Percentiles rank a stretch among this genome's conserved stretches.
Evolutionary conservation across 2,329 filamentous ascomycete species (phyloP).

Genomic region (Exophiala xenobiotica): DNA sequence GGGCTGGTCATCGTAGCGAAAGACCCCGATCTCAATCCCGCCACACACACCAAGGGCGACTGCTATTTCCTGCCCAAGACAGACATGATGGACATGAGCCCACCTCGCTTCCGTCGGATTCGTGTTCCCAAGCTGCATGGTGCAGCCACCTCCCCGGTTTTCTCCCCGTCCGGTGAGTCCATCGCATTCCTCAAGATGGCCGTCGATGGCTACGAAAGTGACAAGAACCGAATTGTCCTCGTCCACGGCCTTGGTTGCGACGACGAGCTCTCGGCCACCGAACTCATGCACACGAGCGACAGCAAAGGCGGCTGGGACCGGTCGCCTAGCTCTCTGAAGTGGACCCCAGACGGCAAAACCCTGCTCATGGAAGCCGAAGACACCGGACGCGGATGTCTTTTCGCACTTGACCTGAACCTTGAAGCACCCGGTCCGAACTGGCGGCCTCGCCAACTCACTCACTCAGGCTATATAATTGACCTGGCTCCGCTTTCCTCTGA

Average conservation of each 20-base stretch:
- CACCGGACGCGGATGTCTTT: constrained; percentile 43
- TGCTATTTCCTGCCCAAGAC: constrained; percentile 48
- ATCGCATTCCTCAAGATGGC: constrained; percentile 46
- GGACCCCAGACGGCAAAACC: constrained; percentile 43
- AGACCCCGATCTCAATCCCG: constrained; percentile 46
- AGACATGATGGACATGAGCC: constrained; percentile 40
- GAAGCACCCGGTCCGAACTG: constrained; percentile 10
- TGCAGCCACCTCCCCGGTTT: constrained; percentile 46
- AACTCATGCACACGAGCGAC: constrained; percentile 38
- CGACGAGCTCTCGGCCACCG: constrained; percentile 34
- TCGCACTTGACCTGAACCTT: constrained; percentile 33
- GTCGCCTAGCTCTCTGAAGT: constrained; percentile 43
- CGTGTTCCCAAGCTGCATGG: constrained; percentile 39
- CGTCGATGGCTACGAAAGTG: constrained; percentile 48
- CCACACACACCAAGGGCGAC: constrained; percentile 47
- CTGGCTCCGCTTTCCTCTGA: constrained; percentile 37
- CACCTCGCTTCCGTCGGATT: constrained; percentile 36
- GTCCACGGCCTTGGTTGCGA: constrained; percentile 41
- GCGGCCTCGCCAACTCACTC: constrained; percentile 38
- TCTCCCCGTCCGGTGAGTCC: constrained; percentile 45
- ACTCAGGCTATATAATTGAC: constrained; percentile 43
- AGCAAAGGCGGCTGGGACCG: constrained; percentile 43
- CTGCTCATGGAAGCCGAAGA: constrained; percentile 45
- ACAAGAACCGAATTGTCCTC: constrained; percentile 47
- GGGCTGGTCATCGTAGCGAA: constrained; percentile 44